phyloP scores from a whole-genome alignment of 2,329 filamentous ascomycete genomes.

The Zasmidium citrigriseum region DNA sequence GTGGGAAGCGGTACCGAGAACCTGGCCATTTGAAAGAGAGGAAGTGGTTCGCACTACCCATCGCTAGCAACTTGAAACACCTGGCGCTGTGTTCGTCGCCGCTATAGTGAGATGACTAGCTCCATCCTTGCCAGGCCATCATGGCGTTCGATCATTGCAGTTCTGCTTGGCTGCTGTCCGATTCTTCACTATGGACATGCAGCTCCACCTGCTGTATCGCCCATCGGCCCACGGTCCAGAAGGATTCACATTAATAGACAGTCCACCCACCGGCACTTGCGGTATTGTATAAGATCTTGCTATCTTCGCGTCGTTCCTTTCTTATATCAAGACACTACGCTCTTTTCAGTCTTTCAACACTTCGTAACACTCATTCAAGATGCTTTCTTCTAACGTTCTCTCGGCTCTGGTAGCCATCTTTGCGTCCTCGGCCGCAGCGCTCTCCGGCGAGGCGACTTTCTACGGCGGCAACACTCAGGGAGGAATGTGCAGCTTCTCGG shows the following conservation, averaged over 20 bases:
- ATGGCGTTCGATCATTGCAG: neutral
- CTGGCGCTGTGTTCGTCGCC: neutral
- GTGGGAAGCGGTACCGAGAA: neutral
- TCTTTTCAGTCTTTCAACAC: neutral
- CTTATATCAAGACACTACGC: neutral
- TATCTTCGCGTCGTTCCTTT: neutral
- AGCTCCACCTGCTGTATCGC: neutral
- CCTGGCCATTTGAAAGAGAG: neutral
- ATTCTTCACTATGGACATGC: neutral
- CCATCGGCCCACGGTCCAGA: neutral
- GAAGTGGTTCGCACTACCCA: neutral
- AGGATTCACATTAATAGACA: neutral
- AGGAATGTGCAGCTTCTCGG: conserved; percentile 64
- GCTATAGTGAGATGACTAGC: neutral
- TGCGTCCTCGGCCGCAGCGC: conserved; percentile 15
- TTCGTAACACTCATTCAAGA: conserved; percentile 4
- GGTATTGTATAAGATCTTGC: neutral
- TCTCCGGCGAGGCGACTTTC: conserved; percentile 27
- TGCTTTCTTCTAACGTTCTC: conserved; percentile 14
- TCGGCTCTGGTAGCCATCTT: conserved; percentile 20
- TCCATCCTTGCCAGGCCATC: neutral
- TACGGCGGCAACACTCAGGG: conserved; percentile 43
- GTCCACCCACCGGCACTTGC: neutral
- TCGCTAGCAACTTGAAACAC: neutral
- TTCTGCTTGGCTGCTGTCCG: neutral